Base-by-base conservation (phyloP, 192 early-diverging fungal genomes). In the Coemansia sp. region DNA sequence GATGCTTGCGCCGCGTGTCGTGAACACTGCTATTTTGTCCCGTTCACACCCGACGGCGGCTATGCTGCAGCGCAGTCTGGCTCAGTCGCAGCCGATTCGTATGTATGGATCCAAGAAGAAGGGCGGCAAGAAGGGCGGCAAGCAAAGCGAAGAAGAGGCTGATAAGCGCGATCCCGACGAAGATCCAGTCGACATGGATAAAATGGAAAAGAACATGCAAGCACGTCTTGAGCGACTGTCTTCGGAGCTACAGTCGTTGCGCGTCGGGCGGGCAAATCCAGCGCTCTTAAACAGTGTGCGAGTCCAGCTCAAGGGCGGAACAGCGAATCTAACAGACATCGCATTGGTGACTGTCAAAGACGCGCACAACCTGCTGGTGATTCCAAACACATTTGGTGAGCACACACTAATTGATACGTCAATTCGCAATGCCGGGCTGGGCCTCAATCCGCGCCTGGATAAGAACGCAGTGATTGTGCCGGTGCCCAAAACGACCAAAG, bases 301-400 rank as follows among this genome's bases (percentile, higher is more conserved):
- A 48, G 88, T 94, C 12, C 67, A 77, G 45, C 68, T 90, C 39
- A 83, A 88, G 48, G 66, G 72, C 23, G 77, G 73, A 11, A 82
- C 80, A 19, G 85, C 85, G 25, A 64, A 79, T 12, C 68, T 95
- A 21, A 71, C 84, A 1, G 87, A 89, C 37, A 57, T 93, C 17
- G 90, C 92, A 2, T 88, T 90, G 69, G 82, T 95, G 5, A 82
- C 88, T 16, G 84, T 93, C 67, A 92, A 93, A 70, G 92, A 95
- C 55, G 87, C 91, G 26, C 89, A 93, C 58, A 90, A 87, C 16
- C 76, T 95, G 50, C 66, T 93, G 59, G 91, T 95, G 11, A 86
- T 88, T 29, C 81, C 93, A 12, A 88, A 90, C 64, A 88, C 91
- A 58, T 71, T 83, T 35, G 90, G 90, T 35, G 87, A 92, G 84